phyloP scores from a whole-genome alignment of 306 rosid genomes.

The Castanopsis chinensis region DNA sequence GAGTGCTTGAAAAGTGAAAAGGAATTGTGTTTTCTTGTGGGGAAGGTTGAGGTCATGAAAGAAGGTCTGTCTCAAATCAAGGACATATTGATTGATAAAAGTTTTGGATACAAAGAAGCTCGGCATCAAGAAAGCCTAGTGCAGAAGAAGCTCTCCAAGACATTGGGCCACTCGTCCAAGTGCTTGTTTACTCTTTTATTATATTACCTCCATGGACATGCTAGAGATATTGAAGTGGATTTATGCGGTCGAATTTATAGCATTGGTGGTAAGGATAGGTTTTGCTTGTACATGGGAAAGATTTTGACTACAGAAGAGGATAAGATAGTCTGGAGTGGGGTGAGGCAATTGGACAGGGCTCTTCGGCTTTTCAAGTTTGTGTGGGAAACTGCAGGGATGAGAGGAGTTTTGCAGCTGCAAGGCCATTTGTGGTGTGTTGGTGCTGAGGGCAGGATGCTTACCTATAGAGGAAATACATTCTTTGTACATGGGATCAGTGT shows the following conservation, averaged over 20 bases:
- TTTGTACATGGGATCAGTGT: conserved; percentile 54
- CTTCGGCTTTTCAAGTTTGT: conserved; percentile 77
- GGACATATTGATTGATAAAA: conserved; percentile 60
- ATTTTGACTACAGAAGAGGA: conserved; percentile 72
- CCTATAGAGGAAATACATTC: conserved; percentile 62
- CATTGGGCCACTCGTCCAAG: conserved; percentile 75
- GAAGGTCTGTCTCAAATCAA: conserved; percentile 81
- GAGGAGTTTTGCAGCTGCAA: conserved; percentile 63
- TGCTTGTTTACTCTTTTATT: conserved; percentile 80
- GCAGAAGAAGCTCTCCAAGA: conserved; percentile 76
- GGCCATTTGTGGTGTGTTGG: conserved; percentile 90
- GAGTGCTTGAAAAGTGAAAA: conserved; percentile 49
- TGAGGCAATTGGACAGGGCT: conserved; percentile 75
- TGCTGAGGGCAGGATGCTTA: conserved; percentile 49
- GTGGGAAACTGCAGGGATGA: conserved; percentile 79
- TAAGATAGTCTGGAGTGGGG: conserved; percentile 62
- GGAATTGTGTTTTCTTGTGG: conserved; percentile 36
- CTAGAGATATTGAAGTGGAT: conserved; percentile 73
- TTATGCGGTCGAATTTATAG: conserved; percentile 61
- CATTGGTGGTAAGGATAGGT: conserved; percentile 33
- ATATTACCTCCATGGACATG: conserved; percentile 61
- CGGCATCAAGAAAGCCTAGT: conserved; percentile 63
- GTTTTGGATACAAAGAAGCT: conserved; percentile 68
- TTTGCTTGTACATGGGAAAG: conserved; percentile 70
- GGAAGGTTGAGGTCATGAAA: conserved; percentile 72